A percentile compares a stretch with the other conserved stretches of the same genome.
Conservation (phyloP, 176 grass and related monocot species). For the Bothriochloa decipiens region DNA sequence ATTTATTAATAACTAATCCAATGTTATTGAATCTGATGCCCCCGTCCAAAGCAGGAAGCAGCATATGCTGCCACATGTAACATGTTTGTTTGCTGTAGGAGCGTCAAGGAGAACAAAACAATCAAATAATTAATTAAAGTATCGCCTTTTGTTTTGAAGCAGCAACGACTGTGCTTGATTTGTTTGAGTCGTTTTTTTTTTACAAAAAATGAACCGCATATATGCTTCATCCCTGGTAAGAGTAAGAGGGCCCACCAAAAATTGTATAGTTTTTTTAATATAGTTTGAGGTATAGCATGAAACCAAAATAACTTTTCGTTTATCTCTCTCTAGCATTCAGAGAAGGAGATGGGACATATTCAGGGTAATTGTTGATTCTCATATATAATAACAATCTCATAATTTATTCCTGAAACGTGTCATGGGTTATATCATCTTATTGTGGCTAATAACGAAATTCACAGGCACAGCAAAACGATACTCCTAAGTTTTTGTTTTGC, state of each 20-base stretch:
- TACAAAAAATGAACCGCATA: background rate
- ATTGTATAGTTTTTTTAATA: no score
- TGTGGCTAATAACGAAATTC: background rate
- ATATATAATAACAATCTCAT: no score
- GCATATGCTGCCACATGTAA: background rate
- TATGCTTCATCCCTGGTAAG: background rate
- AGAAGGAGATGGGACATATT: no score
- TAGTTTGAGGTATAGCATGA: background rate
- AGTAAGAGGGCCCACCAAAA: constrained; percentile 2
- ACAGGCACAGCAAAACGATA: no score
- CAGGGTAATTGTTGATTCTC: no score
- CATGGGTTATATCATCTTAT: no score
- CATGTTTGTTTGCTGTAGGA: background rate
- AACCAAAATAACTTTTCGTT: background rate
- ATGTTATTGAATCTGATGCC: background rate
- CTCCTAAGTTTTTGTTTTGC: no score
- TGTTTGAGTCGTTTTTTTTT: background rate
- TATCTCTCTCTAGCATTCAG: no score
- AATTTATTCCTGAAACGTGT: no score
- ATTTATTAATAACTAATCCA: background rate
- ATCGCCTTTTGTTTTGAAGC: background rate
- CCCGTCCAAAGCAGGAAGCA: background rate
- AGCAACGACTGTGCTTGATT: background rate
- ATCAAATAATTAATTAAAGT: background rate
- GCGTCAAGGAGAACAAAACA: background rate